These are phyloP conservation scores for Abrus pulchellus DNA, from an alignment of 306 rosid species.

Conservation along the genomic window DNA sequence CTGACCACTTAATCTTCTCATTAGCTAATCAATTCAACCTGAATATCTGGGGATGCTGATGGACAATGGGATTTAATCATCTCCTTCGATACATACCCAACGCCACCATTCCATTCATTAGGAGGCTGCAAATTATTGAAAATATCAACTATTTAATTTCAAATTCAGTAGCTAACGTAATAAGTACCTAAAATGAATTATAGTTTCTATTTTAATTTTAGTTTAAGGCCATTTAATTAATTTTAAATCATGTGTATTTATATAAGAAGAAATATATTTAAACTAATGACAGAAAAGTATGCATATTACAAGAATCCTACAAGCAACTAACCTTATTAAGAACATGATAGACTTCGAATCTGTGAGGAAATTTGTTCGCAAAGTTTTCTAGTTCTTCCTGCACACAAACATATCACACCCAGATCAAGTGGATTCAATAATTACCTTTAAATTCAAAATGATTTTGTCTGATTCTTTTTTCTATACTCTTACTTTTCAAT, in stretches of 20 bases:
- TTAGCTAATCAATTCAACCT: conserved; percentile 47
- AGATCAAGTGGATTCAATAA: neutral
- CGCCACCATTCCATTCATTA: conserved; percentile 59
- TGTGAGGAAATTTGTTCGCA: conserved; percentile 43
- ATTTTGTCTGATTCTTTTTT: too few species aligned
- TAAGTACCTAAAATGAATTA: neutral
- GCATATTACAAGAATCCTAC: neutral
- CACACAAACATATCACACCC: neutral
- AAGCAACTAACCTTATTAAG: conserved; percentile 55
- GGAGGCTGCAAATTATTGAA: conserved; percentile 58
- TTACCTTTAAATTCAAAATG: neutral
- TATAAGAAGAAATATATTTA: neutral
- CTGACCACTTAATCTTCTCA: neutral
- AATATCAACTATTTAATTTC: neutral
- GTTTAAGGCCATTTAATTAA: neutral
- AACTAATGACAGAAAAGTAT: neutral
- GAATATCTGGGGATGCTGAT: conserved; percentile 53
- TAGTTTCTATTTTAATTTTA: neutral
- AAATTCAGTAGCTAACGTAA: too few species aligned
- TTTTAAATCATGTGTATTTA: neutral
- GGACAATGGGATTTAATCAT: conserved; percentile 59
- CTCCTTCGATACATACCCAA: conserved; percentile 54
- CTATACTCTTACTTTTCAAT: too few species aligned
- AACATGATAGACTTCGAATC: conserved; percentile 58
- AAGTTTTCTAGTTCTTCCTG: conserved; percentile 62